Conservation (phyloP, 2,329 filamentous ascomycete species). For the Claviceps sorghi region DNA sequence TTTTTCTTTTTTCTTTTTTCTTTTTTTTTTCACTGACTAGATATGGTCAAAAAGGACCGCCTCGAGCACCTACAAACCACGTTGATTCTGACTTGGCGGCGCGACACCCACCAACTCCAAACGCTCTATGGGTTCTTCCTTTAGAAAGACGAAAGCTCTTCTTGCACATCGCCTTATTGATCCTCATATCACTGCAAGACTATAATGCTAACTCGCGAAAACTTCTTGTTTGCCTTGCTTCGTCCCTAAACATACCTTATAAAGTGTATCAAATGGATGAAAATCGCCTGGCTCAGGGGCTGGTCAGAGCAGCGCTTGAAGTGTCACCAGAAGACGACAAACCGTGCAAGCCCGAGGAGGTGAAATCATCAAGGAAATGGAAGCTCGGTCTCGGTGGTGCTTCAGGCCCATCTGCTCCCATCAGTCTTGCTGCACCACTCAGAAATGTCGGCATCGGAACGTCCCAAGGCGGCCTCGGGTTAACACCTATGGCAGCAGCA, state of each 20-base stretch:
- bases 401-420: slow-evolving; percentile 30
- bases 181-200: slow-evolving; percentile 62
- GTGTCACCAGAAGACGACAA: slow-evolving; percentile 16
- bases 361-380: slow-evolving; percentile 50
- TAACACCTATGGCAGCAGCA: slow-evolving; percentile 60
- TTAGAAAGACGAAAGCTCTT: slow-evolving; percentile 51
- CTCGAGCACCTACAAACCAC: slow-evolving; percentile 26
- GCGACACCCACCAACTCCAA: slow-evolving; percentile 45
- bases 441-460: slow-evolving; percentile 66
- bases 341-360: slow-evolving; percentile 38
- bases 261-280: slow-evolving; percentile 56
- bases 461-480: slow-evolving; percentile 60
- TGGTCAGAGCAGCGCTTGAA: slow-evolving; percentile 58
- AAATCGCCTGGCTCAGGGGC: slow-evolving; percentile 54
- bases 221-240: slow-evolving; percentile 54
- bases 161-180: slow-evolving; percentile 55
- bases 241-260: slow-evolving; percentile 54
- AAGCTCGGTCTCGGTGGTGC: slow-evolving; percentile 43
- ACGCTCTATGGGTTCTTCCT: slow-evolving; percentile 42
- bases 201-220: slow-evolving; percentile 63
- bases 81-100: slow-evolving; percentile 32
- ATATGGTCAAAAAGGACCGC: slow-evolving; percentile 15
- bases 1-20: too few species aligned
- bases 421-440: slow-evolving; percentile 63
- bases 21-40: neutral